Base-by-base conservation (phyloP, 108 stramenopile genomes). In the Pseudonitzschia multiseries region DNA sequence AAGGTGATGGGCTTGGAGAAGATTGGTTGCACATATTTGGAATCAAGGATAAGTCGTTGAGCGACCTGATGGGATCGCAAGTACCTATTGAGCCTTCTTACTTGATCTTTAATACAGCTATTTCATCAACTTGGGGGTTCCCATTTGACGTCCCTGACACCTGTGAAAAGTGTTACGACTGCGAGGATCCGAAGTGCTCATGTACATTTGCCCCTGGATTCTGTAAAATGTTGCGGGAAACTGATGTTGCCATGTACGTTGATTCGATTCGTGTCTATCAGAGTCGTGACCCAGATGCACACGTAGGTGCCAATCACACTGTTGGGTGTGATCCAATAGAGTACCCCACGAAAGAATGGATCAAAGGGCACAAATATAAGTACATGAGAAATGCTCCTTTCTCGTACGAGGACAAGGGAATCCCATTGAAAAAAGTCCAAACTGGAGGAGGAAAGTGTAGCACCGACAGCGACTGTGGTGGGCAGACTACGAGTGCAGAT, bases 71-170 rank as follows among this genome's bases (percentile, higher is more conserved):
- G 84, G 95, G 95, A 53, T 81, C 94, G 33, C 91, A 96, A 69
- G 93, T 98, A 67, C 96, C 98, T 8, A 83, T 87, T 61, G 98
- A 98, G 76, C 98, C 98, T 6, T 83, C 82, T 29, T 97, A 96
- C 71, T 69, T 98, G 31, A 86, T 98, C 53, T 80, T 98, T 52
- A 98, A 98, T 75, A 93, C 91, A 15, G 98, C 97, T 6, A 81
- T 98, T 44, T 94, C 91, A 10, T 89, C 81, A 0, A 97, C 92
- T 21, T 98, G 98, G 98, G 98, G 96, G 22, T 98, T 98, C 73
- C 98, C 98, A 8, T 89, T 81, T 57, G 79, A 74, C 57, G 71
- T 80, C 62, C 96, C 96, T 8, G 83, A 85, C 26, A 86, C 87
- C 68, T 98, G 98, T 72, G 22, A n/a, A 31, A 88, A 91, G 72